These are phyloP conservation scores for Suillus discolor DNA, from an alignment of 768 basidiomycete species.

Conservation along the genomic window DNA sequence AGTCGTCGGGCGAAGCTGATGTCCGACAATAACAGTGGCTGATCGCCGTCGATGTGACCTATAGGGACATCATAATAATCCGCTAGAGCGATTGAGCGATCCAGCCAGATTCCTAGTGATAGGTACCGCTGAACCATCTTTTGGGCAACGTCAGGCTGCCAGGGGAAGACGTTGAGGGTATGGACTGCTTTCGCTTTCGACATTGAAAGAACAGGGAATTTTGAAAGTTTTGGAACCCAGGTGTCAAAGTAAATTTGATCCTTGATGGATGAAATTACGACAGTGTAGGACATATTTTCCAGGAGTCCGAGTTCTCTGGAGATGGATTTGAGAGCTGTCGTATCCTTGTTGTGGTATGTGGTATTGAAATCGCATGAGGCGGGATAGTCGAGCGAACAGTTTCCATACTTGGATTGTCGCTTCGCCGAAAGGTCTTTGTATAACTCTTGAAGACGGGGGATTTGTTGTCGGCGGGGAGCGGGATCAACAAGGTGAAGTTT, in stretches of 20 bases:
- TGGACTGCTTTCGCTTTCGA: slow-evolving; percentile 76
- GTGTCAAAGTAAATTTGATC: slow-evolving; percentile 83
- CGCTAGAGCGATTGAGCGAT: slow-evolving; percentile 76
- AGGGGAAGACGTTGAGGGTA: slow-evolving; percentile 81
- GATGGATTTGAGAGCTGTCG: slow-evolving; percentile 80
- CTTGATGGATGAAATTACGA: slow-evolving; percentile 86
- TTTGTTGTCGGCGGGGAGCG: slow-evolving; percentile 81
- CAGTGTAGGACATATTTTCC: slow-evolving; percentile 70
- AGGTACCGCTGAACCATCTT: slow-evolving; percentile 89
- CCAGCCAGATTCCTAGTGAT: slow-evolving; percentile 75
- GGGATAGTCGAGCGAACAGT: slow-evolving; percentile 64
- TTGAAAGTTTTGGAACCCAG: slow-evolving; percentile 65
- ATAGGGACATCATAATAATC: slow-evolving; percentile 92
- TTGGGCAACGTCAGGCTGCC: slow-evolving; percentile 81
- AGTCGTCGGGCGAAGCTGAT: slow-evolving; percentile 89
- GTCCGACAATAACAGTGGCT: slow-evolving; percentile 85
- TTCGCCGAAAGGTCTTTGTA: slow-evolving; percentile 68
- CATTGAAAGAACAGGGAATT: slow-evolving; percentile 90
- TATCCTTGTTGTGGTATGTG: slow-evolving; percentile 78
- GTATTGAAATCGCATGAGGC: slow-evolving; percentile 60
- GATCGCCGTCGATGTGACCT: slow-evolving; percentile 91
- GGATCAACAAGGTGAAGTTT: slow-evolving; percentile 91
- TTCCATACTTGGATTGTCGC: slow-evolving; percentile 42
- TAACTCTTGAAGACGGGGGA: slow-evolving; percentile 72
- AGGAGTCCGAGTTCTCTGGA: slow-evolving; percentile 82